phyloP scores from a whole-genome alignment of 2,329 filamentous ascomycete genomes.

The Colletotrichum musae region DNA sequence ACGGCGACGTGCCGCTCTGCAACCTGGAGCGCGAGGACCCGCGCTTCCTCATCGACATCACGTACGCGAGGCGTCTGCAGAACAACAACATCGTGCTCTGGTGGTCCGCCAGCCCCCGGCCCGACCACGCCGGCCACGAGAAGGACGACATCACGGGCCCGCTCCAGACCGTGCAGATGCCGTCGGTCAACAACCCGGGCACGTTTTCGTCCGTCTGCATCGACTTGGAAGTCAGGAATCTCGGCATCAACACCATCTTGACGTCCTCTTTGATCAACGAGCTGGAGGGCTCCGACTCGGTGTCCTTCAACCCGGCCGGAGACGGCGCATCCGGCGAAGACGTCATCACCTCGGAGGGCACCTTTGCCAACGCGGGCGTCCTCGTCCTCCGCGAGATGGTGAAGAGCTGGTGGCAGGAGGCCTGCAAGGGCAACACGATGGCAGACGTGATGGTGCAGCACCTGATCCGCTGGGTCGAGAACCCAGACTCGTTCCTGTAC shows the following conservation, averaged over 20 bases:
- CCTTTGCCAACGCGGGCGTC: constrained; percentile 93
- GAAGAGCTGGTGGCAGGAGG: constrained; percentile 97
- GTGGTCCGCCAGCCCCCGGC: constrained; percentile 91
- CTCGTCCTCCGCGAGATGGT: constrained; percentile 97
- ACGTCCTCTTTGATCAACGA: constrained; percentile 98
- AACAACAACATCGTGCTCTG: constrained; percentile 94
- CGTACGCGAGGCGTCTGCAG: constrained; percentile 91
- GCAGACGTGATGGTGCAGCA: constrained; percentile 98
- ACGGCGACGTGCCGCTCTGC: constrained; percentile 94
- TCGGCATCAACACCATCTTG: constrained; percentile 97
- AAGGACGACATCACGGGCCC: constrained; percentile 88
- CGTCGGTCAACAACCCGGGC: constrained; percentile 91
- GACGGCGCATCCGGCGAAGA: constrained; percentile 76
- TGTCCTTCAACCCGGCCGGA: constrained; percentile 85
- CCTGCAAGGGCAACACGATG: constrained; percentile 91
- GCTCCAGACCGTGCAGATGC: constrained; percentile 91
- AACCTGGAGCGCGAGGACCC: constrained; percentile 96
- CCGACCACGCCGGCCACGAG: constrained; percentile 97
- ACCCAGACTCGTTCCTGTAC: constrained; percentile 93
- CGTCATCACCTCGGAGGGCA: constrained; percentile 62
- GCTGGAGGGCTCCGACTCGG: constrained; percentile 88
- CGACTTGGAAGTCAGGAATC: constrained; percentile 92
- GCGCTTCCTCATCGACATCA: constrained; percentile 93
- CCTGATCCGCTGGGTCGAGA: constrained; percentile 96
- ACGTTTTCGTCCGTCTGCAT: constrained; percentile 98